Evolutionary conservation across 106 monocot genomes (phyloP), one percentile per base, ranked within the genome.

Genomic region (Posidonia australis): DNA sequence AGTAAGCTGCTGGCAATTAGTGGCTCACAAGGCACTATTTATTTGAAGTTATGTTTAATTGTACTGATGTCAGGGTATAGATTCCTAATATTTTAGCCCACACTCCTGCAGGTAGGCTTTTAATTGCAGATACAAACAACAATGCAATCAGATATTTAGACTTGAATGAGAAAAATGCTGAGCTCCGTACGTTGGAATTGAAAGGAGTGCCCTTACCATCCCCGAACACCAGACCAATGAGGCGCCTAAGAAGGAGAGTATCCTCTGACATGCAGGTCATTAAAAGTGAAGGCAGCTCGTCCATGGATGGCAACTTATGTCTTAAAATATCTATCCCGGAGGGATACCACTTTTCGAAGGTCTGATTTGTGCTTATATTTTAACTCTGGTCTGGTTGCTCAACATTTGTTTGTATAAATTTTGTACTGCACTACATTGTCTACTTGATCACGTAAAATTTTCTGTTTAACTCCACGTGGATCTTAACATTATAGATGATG

Each of bases 71-170:
- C 36, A 36, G 36, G 36, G 36, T 36, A 7, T 36, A 55, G 19
- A 31, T 59, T 63, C 36, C 20, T 44, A 44, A 42, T 22, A 13
- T 0, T 44, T 63, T 63, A 20, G 26, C 1, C 44, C 19, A 63
- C 14, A 10, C 18, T 30, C 44, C 76, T 81, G 66, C 80, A 98
- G 96, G 96, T 54, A 90, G 68, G 66, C 72, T 98, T 77, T 67
- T 91, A 16, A 87, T 98, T 73, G 96, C 96, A 54, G 96, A 90
- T 68, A 90, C 90, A 72, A 90, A 91, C 78, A 90, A 98, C 57
- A 87, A 65, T 65, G 28, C 66, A 56, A 91, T 91, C 54, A 80
- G 96, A 79, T 90, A 77, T 59, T 60, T 98, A 53, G 78, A 83
- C 56, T 70, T 98, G 63, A 87, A 80, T 77, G 80, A 73, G 24